These are phyloP conservation scores for Candida taoyuanica DNA, from an alignment of 805 yeast species.

Conservation along the genomic window DNA sequence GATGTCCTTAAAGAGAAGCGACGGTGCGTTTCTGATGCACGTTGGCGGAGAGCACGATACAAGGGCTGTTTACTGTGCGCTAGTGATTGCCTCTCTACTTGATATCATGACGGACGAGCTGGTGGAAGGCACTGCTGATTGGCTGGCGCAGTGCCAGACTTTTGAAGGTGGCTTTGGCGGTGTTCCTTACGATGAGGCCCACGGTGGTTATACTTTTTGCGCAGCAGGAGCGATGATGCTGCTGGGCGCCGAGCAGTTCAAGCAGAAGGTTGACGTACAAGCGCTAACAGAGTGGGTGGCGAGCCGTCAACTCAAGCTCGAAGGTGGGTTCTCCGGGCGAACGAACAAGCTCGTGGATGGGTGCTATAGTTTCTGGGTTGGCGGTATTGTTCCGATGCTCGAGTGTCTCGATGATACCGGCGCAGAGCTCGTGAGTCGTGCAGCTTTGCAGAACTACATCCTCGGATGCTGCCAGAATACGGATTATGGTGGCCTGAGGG, in stretches of 20 bases:
- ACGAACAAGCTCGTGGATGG: conserved; percentile 94
- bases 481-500: conserved; percentile 69
- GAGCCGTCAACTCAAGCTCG: conserved; percentile 63
- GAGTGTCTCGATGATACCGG: conserved; percentile 51
- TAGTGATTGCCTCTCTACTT: conserved; percentile 66
- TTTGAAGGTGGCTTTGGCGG: conserved; percentile 97
- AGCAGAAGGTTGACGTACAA: conserved; percentile 41
- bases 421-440: conserved; percentile 43
- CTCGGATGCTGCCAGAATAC: conserved; percentile 68
- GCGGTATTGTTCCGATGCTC: conserved; percentile 63
- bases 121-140: conserved; percentile 45
- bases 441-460: conserved; percentile 59
- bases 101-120: conserved; percentile 61
- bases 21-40: conserved; percentile 80
- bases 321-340: conserved; percentile 87
- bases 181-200: conserved; percentile 79
- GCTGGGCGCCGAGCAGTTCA: conserved; percentile 33
- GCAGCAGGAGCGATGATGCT: conserved; percentile 63
- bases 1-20: conserved; percentile 49
- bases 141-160: conserved; percentile 72
- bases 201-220: conserved; percentile 95
- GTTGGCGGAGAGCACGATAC: conserved; percentile 78
- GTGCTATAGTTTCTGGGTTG: conserved; percentile 95
- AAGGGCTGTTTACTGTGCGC: conserved; percentile 81
- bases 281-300: conserved; percentile 61